Conservation (phyloP, 208 protist species). For the Leishmania aethiopica region DNA sequence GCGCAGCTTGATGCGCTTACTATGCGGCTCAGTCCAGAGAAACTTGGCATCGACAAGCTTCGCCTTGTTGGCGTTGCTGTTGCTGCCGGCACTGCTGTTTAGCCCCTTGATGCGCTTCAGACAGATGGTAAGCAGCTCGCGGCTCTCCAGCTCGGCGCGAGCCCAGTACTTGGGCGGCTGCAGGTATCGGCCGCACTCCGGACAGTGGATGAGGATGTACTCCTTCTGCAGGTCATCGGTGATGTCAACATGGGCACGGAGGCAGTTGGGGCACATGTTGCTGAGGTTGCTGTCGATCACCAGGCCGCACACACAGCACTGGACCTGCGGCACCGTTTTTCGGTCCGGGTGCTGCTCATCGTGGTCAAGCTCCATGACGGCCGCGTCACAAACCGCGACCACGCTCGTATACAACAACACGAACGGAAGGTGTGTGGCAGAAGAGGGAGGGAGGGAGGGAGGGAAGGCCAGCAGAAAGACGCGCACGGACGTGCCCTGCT, state of each 20-base stretch:
- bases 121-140: constrained; percentile 98
- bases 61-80: constrained; percentile 94
- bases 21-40: constrained; percentile 99
- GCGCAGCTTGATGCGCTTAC: constrained; percentile 98
- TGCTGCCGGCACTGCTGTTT: constrained; percentile 89
- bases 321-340: constrained; percentile 75
- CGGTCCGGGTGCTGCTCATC: constrained; percentile 60
- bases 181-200: constrained; percentile 95
- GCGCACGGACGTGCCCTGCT: background rate
- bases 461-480: background rate
- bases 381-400: background rate
- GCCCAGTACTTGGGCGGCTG: constrained; percentile 98
- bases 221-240: constrained; percentile 98
- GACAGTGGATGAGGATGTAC: constrained; percentile 95
- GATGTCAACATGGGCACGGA: constrained; percentile 97
- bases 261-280: constrained; percentile 99
- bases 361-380: constrained; percentile 33
- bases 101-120: constrained; percentile 97
- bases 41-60: constrained; percentile 99
- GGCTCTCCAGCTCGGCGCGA: constrained; percentile 95
- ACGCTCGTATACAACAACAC: background rate
- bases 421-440: background rate
- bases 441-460: background rate
- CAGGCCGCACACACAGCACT: constrained; percentile 97
- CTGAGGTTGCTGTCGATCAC: constrained; percentile 97